Evolutionary conservation across 495 filamentous ascomycete genomes (phyloP), one percentile per base, ranked within the genome.

Genomic region (Letharia lupina): DNA sequence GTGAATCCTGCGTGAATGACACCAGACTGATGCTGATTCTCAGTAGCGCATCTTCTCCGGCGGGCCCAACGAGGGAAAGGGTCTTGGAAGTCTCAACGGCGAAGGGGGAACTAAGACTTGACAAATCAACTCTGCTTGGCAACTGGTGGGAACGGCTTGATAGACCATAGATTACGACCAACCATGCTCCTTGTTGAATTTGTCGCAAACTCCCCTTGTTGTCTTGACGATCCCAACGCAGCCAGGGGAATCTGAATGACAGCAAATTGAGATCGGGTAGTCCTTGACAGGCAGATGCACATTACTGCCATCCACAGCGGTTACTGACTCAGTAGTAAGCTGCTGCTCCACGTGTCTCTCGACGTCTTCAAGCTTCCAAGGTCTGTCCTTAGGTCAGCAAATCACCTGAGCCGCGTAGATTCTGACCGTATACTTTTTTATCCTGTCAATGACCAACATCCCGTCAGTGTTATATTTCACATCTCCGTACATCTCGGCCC

Each of bases 401-500:
- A 64, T 37, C 31, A 9, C 33, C 23, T 28, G 11, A 23, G 23
- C 28, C 4, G n/a, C 16, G 42, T 18, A 62, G 11, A 35, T 7
- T 35, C 69, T 63, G 5, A 18, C 16, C 18, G 65, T 68, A 39
- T 63, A 72, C 70, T 83, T 82, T 73, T 84, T 84, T 72, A 83
- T 81, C 20, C 82, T 79, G 67, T 82, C 83, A 60, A 84, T 82
- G 12, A 83, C 74, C 54, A 84, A 72, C 69, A 75, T 81, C 40
- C 76, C 79, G 61, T 80, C 73, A 7, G 75, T 68, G 66, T 77
- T 78, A 67, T 87, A 87, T 59, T 85, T 82, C 33, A 86, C 79
- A 72, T 87, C 84, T 0, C 77, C 80, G 70, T 83, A 86, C 42
- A 84, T 72, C 70, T 87, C 83, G 39, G 82, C 83, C 54, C 76